These are phyloP conservation scores for Botrytis pseudocinerea DNA, from an alignment of 2,329 filamentous ascomycete species.

Conservation along the genomic window DNA sequence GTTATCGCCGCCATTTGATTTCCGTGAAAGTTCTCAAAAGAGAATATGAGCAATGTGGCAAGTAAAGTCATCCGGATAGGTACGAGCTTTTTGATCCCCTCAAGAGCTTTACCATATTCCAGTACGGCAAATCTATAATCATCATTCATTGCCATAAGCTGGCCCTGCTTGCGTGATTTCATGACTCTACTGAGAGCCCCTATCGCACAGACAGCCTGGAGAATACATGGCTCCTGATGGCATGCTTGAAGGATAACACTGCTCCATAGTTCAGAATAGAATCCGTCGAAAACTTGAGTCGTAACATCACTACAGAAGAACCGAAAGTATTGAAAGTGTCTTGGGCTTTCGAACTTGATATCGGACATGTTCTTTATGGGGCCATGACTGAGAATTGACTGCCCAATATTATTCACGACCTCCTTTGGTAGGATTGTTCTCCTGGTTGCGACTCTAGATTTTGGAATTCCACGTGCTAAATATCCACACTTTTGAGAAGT, in stretches of 20 bases:
- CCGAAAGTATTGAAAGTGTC: constrained; percentile 14
- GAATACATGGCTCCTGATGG: constrained; percentile 15
- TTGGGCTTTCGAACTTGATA: constrained; percentile 7
- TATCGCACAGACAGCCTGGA: constrained; percentile 19
- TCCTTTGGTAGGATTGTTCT: constrained; percentile 11
- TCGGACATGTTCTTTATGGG: background rate
- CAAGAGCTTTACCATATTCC: constrained; percentile 20
- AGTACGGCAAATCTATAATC: constrained; percentile 19
- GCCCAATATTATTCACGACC: background rate
- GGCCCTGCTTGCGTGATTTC: constrained; percentile 8
- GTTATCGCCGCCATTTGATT: constrained; percentile 2
- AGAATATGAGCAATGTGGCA: constrained; percentile 15
- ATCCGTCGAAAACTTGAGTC: constrained; percentile 4
- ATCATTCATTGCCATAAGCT: background rate
- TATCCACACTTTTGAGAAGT: constrained; percentile 20
- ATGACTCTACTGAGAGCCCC: constrained; percentile 19
- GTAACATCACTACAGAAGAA: constrained; percentile 22
- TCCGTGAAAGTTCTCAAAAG: constrained; percentile 21
- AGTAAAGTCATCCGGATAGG: constrained; percentile 16
- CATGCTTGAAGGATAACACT: constrained; percentile 15
- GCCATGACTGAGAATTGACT: too few relatives aligned
- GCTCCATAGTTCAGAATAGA: constrained; percentile 15
- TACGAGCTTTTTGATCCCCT: constrained; percentile 6
- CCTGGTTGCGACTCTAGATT: background rate
- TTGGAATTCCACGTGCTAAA: constrained; percentile 6